Conservation (phyloP, 345 rosid genomes). For the Streptanthus diversifolius region DNA sequence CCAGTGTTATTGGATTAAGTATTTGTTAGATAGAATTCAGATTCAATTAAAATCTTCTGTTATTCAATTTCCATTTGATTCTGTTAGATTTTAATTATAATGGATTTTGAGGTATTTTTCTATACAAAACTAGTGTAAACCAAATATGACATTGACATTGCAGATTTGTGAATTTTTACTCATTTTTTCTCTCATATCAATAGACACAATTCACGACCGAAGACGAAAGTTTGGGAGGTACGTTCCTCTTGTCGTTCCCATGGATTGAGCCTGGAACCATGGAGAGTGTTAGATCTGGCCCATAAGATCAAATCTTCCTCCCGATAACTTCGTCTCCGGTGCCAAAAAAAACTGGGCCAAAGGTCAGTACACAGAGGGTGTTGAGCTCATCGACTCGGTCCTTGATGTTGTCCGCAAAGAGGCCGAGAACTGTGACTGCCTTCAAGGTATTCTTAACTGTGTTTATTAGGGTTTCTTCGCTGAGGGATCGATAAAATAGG, state of each 20-base stretch:
- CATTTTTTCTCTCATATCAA: too few relatives aligned
- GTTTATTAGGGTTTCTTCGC: neutral
- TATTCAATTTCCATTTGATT: too few relatives aligned
- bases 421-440: constrained; percentile 66
- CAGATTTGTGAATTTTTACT: too few relatives aligned
- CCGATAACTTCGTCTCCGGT: constrained; percentile 58
- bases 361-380: constrained; percentile 65
- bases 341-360: constrained; percentile 65
- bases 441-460: constrained; percentile 40
- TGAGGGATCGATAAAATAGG: neutral
- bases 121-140: too few relatives aligned
- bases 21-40: too few relatives aligned
- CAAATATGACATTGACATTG: too few relatives aligned
- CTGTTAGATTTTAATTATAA: too few relatives aligned
- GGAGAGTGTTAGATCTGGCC: constrained; percentile 58
- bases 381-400: constrained; percentile 58
- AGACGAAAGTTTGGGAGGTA: too few relatives aligned
- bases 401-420: constrained; percentile 62
- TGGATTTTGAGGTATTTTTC: too few relatives aligned
- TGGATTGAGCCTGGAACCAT: constrained; percentile 65
- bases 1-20: too few relatives aligned
- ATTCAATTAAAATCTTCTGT: too few relatives aligned
- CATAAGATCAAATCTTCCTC: constrained; percentile 57
- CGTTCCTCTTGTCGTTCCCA: constrained; percentile 57
- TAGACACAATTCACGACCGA: too few relatives aligned